Conservation (phyloP, 2,329 filamentous ascomycete genomes). For the Neofusicoccum parvum region DNA sequence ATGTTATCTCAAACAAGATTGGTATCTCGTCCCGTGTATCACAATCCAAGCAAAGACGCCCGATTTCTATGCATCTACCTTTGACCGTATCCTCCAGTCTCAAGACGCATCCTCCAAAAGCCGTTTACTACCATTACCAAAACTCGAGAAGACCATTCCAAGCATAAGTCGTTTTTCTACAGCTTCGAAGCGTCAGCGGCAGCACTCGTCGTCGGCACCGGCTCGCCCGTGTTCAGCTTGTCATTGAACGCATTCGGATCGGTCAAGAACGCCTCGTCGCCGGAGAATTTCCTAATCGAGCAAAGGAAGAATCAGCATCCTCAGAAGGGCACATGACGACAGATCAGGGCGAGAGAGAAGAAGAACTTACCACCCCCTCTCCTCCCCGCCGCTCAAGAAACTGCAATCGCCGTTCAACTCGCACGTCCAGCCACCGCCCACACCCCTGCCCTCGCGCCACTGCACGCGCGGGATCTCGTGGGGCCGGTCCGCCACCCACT, state of each 20-base stretch:
- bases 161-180: neutral
- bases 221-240: constrained; percentile 22
- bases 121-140: too few species aligned
- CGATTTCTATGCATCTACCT: too few species aligned
- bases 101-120: too few species aligned
- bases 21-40: too few species aligned
- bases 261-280: constrained; percentile 59
- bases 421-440: constrained; percentile 79
- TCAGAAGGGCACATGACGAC: too few species aligned
- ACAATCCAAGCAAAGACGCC: too few species aligned
- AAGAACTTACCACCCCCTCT: constrained; percentile 76
- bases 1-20: neutral
- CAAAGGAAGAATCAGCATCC: neutral
- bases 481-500: constrained; percentile 33
- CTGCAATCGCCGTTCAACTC: constrained; percentile 80
- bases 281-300: constrained; percentile 53
- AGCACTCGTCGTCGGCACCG: constrained; percentile 12
- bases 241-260: constrained; percentile 44
- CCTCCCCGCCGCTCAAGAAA: constrained; percentile 77
- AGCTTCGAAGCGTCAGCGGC: constrained; percentile 15
- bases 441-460: constrained; percentile 64
- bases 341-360: neutral
- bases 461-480: constrained; percentile 45
- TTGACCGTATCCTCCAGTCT: too few species aligned
- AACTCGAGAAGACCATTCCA: too few species aligned